phyloP scores from a whole-genome alignment of 495 filamentous ascomycete species.

The Geoglossum glabrum region DNA sequence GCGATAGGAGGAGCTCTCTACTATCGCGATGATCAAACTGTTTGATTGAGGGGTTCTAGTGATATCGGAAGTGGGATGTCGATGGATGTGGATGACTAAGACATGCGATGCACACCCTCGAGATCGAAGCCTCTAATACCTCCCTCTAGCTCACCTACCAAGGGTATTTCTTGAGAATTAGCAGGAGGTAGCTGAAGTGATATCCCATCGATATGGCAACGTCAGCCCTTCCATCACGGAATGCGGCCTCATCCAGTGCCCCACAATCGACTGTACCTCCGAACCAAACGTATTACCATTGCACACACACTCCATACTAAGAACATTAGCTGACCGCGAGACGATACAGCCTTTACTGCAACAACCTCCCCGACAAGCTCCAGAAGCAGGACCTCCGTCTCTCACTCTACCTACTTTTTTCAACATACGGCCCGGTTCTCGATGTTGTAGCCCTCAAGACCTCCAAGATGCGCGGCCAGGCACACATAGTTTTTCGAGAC shows the following conservation, averaged over 20 bases:
- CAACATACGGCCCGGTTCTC: slow-evolving; percentile 79
- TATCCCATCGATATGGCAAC: slow-evolving; percentile 4
- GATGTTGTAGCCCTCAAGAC: slow-evolving; percentile 86
- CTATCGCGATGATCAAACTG: slow-evolving; percentile 40
- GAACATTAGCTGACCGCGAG: neutral
- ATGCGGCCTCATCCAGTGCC: slow-evolving; percentile 19
- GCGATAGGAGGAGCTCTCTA: slow-evolving; percentile 99
- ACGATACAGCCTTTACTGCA: slow-evolving; percentile 52
- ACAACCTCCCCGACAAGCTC: slow-evolving; percentile 69
- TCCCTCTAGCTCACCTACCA: neutral
- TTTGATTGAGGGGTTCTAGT: neutral
- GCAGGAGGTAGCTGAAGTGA: neutral
- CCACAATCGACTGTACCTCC: slow-evolving; percentile 19
- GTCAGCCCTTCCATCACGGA: slow-evolving; percentile 14
- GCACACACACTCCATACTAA: neutral
- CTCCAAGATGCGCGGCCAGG: slow-evolving; percentile 81
- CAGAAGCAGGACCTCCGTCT: slow-evolving; percentile 66
- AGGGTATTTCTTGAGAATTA: neutral
- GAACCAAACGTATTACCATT: slow-evolving; percentile 47
- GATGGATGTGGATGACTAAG: neutral
- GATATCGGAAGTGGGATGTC: neutral
- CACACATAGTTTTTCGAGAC: slow-evolving; percentile 81
- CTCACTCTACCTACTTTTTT: slow-evolving; percentile 79
- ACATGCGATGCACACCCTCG: neutral
- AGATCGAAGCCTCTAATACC: neutral